These are phyloP conservation scores for Sporothrix sp. DNA, from an alignment of 2,329 filamentous ascomycete genomes.

Conservation along the genomic window DNA sequence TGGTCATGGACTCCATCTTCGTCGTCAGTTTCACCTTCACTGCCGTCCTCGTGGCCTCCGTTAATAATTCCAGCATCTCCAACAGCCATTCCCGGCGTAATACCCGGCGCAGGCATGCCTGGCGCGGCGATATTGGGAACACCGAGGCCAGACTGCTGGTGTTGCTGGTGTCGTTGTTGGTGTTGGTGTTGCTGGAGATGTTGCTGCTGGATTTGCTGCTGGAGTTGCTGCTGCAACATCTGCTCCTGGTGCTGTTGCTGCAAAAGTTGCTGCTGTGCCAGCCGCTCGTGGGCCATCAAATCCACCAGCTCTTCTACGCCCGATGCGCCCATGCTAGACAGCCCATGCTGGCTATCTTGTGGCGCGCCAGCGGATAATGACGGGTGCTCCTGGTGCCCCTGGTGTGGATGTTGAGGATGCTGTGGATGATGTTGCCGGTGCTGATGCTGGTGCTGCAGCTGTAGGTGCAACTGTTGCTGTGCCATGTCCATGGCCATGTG, in stretches of 20 bases:
- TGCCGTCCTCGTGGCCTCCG: neutral
- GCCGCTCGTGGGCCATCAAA: neutral
- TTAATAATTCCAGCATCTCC: neutral
- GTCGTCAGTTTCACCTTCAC: slow-evolving; percentile 20
- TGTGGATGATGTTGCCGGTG: neutral
- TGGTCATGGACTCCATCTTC: slow-evolving; percentile 24
- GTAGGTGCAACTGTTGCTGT: no score
- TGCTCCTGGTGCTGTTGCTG: slow-evolving; percentile 8
- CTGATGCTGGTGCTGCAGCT: slow-evolving; percentile 5
- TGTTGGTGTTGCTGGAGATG: neutral
- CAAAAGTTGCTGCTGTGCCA: neutral
- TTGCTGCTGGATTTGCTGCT: slow-evolving; percentile 1
- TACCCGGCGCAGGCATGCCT: neutral
- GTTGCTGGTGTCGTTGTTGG: slow-evolving; percentile 3
- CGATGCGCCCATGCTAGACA: neutral
- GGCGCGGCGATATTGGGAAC: neutral
- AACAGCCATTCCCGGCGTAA: neutral
- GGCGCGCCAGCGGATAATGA: neutral
- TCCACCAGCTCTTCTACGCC: neutral
- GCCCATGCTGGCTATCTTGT: neutral
- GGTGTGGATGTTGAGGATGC: slow-evolving; percentile 9
- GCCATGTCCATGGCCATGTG: neutral
- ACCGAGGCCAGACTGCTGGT: slow-evolving; percentile 16
- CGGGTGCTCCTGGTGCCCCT: slow-evolving; percentile 2
- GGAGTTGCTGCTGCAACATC: slow-evolving; percentile 8